Evolutionary conservation across 1,139 yeast species (phyloP).

Genomic region (Meyerozyma carpophila): DNA sequence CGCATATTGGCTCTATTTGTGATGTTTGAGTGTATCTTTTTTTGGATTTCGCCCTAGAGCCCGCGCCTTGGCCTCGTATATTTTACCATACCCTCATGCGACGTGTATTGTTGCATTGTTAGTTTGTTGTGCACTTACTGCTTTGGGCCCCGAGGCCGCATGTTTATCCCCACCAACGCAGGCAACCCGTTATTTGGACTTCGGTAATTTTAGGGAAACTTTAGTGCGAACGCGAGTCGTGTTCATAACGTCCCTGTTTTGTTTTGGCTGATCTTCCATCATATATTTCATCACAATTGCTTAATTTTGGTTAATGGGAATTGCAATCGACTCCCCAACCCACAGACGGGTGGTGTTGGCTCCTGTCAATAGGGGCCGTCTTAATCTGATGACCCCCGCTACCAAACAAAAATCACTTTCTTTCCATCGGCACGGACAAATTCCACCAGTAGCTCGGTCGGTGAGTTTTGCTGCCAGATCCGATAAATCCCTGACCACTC

Average conservation of each 20-base stretch:
- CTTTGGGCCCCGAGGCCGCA: not conserved
- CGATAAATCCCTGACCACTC: not conserved
- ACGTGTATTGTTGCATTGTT: not conserved
- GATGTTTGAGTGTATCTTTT: not conserved
- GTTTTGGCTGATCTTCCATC: not conserved
- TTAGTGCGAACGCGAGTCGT: slow-evolving; percentile 1
- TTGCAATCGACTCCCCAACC: slow-evolving; percentile 1
- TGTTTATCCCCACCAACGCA: not conserved
- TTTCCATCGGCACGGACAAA: slow-evolving; percentile 3
- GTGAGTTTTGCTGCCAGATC: not conserved
- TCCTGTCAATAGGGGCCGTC: slow-evolving; percentile 10
- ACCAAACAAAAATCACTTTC: not conserved
- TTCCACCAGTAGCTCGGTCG: not conserved
- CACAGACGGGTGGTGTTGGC: slow-evolving; percentile 12
- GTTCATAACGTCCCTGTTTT: not conserved
- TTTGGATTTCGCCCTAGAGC: not conserved
- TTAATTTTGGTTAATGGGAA: not conserved
- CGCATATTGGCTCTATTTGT: not conserved
- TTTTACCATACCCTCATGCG: not conserved
- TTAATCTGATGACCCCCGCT: slow-evolving; percentile 8
- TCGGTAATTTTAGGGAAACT: slow-evolving; percentile 1
- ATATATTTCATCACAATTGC: not conserved
- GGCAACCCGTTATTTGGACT: not conserved
- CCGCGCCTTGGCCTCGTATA: not conserved
- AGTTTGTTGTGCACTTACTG: not conserved